Evolutionary conservation across 2,329 filamentous ascomycete genomes (phyloP).

Genomic region (Penicillium olsonii): DNA sequence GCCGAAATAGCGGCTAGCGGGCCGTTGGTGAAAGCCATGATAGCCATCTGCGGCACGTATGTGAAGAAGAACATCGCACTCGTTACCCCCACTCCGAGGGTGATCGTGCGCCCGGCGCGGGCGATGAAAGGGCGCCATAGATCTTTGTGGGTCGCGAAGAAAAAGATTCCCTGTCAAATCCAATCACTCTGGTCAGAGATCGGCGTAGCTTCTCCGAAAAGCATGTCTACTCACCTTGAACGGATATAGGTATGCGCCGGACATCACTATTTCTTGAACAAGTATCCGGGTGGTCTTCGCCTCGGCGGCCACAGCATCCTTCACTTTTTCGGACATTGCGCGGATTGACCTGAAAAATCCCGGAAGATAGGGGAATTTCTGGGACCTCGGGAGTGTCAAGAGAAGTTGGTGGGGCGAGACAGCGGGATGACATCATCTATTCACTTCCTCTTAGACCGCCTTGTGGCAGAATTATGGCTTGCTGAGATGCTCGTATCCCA

Average conservation of each 20-base stretch:
- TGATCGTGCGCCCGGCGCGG: slow-evolving; percentile 63
- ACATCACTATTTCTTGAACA: slow-evolving; percentile 69
- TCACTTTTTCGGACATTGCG: slow-evolving; percentile 53
- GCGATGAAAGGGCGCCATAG: slow-evolving; percentile 62
- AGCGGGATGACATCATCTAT: background rate
- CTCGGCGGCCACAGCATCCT: slow-evolving; percentile 66
- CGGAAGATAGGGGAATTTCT: too few relatives aligned
- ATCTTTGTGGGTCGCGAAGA: slow-evolving; percentile 58
- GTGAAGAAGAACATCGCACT: slow-evolving; percentile 83
- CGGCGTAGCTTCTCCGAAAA: too few relatives aligned
- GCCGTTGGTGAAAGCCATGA: slow-evolving; percentile 82
- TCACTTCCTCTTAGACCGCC: background rate
- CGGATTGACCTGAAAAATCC: background rate
- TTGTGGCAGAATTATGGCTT: background rate
- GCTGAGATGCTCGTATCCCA: too few relatives aligned
- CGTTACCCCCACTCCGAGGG: slow-evolving; percentile 71
- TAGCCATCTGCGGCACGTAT: slow-evolving; percentile 79
- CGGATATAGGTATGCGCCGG: slow-evolving; percentile 82
- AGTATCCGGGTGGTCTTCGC: slow-evolving; percentile 65
- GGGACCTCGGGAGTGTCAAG: background rate
- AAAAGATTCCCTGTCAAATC: slow-evolving; percentile 58
- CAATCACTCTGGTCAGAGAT: background rate
- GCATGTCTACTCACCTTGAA: slow-evolving; percentile 57
- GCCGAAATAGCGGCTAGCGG: slow-evolving; percentile 66
- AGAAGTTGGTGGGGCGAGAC: background rate